These are phyloP conservation scores for Clonostachys rosea DNA, from an alignment of 2,329 filamentous ascomycete genomes.

Conservation along the genomic window DNA sequence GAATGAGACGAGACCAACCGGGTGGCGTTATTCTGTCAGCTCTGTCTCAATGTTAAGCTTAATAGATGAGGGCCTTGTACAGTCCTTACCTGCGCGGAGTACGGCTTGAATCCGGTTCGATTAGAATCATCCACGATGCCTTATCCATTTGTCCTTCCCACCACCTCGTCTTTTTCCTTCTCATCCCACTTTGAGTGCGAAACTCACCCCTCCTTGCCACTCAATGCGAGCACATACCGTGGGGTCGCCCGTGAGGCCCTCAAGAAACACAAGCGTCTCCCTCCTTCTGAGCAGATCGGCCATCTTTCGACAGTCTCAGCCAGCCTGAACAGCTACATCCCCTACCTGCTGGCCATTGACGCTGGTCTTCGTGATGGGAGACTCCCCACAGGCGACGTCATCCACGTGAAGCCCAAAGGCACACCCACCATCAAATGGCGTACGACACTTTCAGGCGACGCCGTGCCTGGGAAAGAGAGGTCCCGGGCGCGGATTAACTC, in stretches of 20 bases:
- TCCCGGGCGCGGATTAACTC: slow-evolving; percentile 66
- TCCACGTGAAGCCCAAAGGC: slow-evolving; percentile 42
- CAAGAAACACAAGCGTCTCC: slow-evolving; percentile 86
- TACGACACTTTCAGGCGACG: slow-evolving; percentile 65
- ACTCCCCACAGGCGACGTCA: slow-evolving; percentile 45
- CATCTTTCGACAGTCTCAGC: slow-evolving; percentile 68
- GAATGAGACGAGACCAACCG: no score
- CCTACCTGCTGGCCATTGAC: slow-evolving; percentile 77
- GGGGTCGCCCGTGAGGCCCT: slow-evolving; percentile 77
- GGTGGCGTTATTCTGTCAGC: no score
- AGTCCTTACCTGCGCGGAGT: no score
- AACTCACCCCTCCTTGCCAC: slow-evolving; percentile 84
- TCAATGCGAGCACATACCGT: slow-evolving; percentile 77
- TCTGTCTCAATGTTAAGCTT: no score
- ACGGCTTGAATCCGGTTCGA: neutral
- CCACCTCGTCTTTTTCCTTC: slow-evolving; percentile 83
- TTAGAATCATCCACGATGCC: slow-evolving; percentile 58
- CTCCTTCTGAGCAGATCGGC: slow-evolving; percentile 62
- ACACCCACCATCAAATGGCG: slow-evolving; percentile 54
- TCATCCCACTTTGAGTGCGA: slow-evolving; percentile 71
- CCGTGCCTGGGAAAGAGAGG: slow-evolving; percentile 59
- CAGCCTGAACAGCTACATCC: slow-evolving; percentile 72
- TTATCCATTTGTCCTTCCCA: slow-evolving; percentile 83
- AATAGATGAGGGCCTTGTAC: no score
- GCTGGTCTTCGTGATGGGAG: slow-evolving; percentile 55